Evolutionary conservation across 495 filamentous ascomycete species (phyloP), one percentile per base, ranked within the genome.

Genomic region (Durotheca rogersii): DNA sequence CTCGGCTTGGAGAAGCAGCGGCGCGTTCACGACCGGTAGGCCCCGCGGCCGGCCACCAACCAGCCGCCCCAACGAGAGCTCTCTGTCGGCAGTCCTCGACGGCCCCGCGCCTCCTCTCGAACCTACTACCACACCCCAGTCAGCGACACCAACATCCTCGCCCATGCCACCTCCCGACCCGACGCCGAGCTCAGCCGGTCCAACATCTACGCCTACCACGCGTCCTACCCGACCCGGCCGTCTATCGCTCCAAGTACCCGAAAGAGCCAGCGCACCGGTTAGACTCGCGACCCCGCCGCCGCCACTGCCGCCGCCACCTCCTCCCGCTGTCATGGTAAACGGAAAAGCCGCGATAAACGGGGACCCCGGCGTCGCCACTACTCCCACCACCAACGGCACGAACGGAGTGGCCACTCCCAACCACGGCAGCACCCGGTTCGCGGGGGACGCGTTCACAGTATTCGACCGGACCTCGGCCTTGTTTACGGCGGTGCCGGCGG

Each of bases 31-130:
- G 1, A 81, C 75, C 6, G 89, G 89, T 3, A 95, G 93, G 59
- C 70, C 89, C 11, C 74, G 93, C 34, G 93, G 93, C 7, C 73
- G 93, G 48, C 93, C 93, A 43, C 90, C 92, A 2, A 89, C 82
- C 52, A 89, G 87, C 64, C 82, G 88, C 2, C 50, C 51, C 15
- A 48, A 73, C 2, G 85, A 89, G 31, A 90, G 89, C 0, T 89
- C 90, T 5, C 93, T 92, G 60, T 90, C 86, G 6, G 91, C 90
- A 0, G 95, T 95, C 53, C 89, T 90, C 0, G 85, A 83, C 25
- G 53, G 63, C 57, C 51, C 46, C 34, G 51, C 47, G 48, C 20
- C 62, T 31, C 33, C 52, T 47, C 46, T 61, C 36, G 54, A 66
- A 7, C 50, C 51, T 20, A 46, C 9, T 18, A 32, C 9, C 14